A percentile compares a stretch with the other conserved stretches of the same genome.
Conservation (phyloP, 306 rosid genomes). For the Gleditsia sinensis region DNA sequence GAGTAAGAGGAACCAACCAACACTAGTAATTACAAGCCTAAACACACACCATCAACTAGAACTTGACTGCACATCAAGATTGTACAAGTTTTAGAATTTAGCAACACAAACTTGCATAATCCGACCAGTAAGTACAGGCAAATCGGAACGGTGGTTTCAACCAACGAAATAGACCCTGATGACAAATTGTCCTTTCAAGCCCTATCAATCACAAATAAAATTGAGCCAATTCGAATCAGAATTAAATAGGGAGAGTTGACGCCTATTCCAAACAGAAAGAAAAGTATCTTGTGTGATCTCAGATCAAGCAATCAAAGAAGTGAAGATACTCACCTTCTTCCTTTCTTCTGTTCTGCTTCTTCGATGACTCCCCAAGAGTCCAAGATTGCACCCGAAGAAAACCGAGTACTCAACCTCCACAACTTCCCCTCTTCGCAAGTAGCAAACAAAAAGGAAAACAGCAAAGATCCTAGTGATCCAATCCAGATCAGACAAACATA, state of each 20-base stretch:
- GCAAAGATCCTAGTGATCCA: conserved; percentile 86
- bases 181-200: conserved; percentile 40
- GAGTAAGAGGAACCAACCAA: conserved; percentile 45
- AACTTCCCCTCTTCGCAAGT: conserved; percentile 44
- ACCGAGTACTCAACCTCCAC: conserved; percentile 53
- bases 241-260: conserved; percentile 29
- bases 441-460: conserved; percentile 51
- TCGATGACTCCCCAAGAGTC: conserved; percentile 50
- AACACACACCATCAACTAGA: conserved; percentile 37
- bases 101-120: conserved; percentile 22
- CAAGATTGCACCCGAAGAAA: conserved; percentile 44
- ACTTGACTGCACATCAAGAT: conserved; percentile 6
- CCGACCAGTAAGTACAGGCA: conserved; percentile 28
- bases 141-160: conserved; percentile 35
- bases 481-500: conserved; percentile 96
- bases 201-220: conserved; percentile 38
- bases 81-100: conserved; percentile 30
- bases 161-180: conserved; percentile 42
- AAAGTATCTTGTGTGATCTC: conserved; percentile 54
- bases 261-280: conserved; percentile 38
- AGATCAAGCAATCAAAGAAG: conserved; percentile 51
- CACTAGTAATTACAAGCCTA: conserved; percentile 41
- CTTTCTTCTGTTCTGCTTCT: conserved; percentile 49
- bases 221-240: conserved; percentile 48
- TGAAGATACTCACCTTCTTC: conserved; percentile 66